Evolutionary conservation across 352 stramenopile genomes (phyloP), one percentile per base, ranked within the genome.

Genomic region (Aphanomyces cochlioides): DNA sequence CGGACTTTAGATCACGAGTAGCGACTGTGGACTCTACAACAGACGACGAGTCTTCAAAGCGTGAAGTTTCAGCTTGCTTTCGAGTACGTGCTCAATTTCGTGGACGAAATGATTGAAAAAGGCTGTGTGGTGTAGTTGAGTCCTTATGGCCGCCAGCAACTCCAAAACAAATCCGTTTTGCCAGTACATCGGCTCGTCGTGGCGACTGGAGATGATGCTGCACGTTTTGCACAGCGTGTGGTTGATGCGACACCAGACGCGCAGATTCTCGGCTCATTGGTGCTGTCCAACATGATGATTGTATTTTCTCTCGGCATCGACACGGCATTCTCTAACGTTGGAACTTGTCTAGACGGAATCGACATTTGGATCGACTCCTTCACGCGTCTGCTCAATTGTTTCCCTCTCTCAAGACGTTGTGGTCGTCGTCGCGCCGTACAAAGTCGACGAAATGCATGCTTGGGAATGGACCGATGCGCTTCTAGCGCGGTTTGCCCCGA

Each of bases 301-400:
- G 59, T 67, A 67, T 45, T 28, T 15, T 61, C 5, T 10, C 54
- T 40, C 6, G n/a, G 5, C 38, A 53, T 39, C 39, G 28, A 8
- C 1, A 63, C 19, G 56, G 47, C 38, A 19, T 17, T 53, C 15
- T 43, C 6, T 53, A 38, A 15, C 56, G 56, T 47, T n/a, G 17
- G 10, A 0, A 45, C 21, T 28, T 60, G 10, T 47, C 4, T 67
- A 67, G 59, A 45, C 39, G 41, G 15, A 67, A 17, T 45, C 59
- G 19, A 67, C 10, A 36, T 67, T 50, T 54, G 39, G 6, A 12
- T 53, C 43, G 3, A 40, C 21, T 7, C 59, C 59, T 21, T 53
- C 59, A n/a, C 41, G 41, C 12, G 59, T 67, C 39, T 67, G 59
- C 59, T 48, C 59, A 13, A 53, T 67, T 17, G 40, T 67, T 4